Conservation (phyloP, 768 basidiomycete genomes). For the Pholiota microspora region DNA sequence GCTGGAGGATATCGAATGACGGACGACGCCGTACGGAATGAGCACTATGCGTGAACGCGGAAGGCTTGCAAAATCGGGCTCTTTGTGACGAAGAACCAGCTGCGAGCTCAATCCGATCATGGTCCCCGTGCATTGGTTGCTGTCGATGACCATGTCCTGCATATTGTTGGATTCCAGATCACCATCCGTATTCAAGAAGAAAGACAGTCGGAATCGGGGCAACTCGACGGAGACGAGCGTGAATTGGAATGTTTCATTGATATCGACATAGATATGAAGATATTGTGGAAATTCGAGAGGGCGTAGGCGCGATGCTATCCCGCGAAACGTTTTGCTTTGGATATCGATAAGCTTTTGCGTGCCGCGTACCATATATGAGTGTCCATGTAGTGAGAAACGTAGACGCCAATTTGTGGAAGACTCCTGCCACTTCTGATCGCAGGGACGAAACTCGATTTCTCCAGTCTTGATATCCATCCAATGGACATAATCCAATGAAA, state of each 20-base stretch:
- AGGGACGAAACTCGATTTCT: constrained; percentile 32
- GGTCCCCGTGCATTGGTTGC: constrained; percentile 38
- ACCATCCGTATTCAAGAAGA: constrained; percentile 29
- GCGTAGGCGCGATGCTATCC: constrained; percentile 11
- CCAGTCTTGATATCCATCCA: constrained; percentile 28
- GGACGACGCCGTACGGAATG: constrained; percentile 34
- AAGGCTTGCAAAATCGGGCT: constrained; percentile 10
- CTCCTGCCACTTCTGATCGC: constrained; percentile 25
- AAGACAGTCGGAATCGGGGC: constrained; percentile 41
- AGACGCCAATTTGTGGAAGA: constrained; percentile 28
- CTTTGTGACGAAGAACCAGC: constrained; percentile 33
- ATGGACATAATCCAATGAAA: constrained; percentile 29
- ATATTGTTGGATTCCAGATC: constrained; percentile 39
- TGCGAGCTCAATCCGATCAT: constrained; percentile 42
- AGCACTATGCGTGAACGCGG: constrained; percentile 30
- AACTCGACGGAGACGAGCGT: constrained; percentile 26
- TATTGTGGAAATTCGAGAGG: constrained; percentile 14
- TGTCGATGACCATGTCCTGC: constrained; percentile 39
- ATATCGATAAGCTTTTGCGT: constrained; percentile 22
- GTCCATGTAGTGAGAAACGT: constrained; percentile 13
- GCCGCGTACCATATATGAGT: constrained; percentile 6
- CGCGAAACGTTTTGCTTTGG: constrained; percentile 18
- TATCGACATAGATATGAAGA: constrained; percentile 1
- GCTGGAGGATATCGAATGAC: constrained; percentile 14
- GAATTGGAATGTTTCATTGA: constrained; percentile 11